phyloP scores from a whole-genome alignment of 495 filamentous ascomycete species.

The Durotheca rogersii region DNA sequence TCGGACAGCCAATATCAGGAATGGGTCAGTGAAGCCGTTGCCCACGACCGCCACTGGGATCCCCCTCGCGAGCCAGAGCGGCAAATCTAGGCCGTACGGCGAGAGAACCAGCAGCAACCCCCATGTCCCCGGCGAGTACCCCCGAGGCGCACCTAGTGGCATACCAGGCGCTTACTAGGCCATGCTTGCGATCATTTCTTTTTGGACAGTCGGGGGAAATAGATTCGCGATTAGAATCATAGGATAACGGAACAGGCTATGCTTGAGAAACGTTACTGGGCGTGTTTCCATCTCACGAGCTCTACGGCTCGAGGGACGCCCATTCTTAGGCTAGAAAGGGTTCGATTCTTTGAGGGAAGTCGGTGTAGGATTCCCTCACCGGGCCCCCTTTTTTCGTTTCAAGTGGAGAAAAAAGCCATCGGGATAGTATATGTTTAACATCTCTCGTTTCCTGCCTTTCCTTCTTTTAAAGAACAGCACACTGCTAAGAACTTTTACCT shows the following conservation, averaged over 20 bases:
- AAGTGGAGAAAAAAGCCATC: no score
- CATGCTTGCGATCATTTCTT: background rate
- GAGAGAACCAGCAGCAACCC: conserved; percentile 45
- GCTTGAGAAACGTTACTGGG: background rate
- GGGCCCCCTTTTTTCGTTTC: no score
- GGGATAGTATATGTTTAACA: no score
- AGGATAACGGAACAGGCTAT: background rate
- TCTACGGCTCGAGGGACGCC: no score
- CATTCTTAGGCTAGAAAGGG: no score
- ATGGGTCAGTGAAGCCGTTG: conserved; percentile 19
- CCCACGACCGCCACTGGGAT: conserved; percentile 5
- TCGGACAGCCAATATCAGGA: background rate
- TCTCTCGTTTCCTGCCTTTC: no score
- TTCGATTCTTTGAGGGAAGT: no score
- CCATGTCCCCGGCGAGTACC: conserved; percentile 60
- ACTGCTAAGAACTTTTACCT: no score
- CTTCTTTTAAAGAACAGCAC: no score
- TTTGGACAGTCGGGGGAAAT: background rate
- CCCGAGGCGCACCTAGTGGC: conserved; percentile 35
- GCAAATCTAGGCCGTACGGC: conserved; percentile 22
- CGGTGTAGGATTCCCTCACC: no score
- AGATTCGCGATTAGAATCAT: background rate
- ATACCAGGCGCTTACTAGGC: conserved; percentile 22
- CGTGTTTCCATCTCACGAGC: no score
- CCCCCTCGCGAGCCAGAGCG: conserved; percentile 12